Percentiles rank a stretch among this genome's conserved stretches.
These are phyloP conservation scores for Fusarium denticulatum DNA, from an alignment of 2,329 filamentous ascomycete genomes.

Conservation along the genomic window DNA sequence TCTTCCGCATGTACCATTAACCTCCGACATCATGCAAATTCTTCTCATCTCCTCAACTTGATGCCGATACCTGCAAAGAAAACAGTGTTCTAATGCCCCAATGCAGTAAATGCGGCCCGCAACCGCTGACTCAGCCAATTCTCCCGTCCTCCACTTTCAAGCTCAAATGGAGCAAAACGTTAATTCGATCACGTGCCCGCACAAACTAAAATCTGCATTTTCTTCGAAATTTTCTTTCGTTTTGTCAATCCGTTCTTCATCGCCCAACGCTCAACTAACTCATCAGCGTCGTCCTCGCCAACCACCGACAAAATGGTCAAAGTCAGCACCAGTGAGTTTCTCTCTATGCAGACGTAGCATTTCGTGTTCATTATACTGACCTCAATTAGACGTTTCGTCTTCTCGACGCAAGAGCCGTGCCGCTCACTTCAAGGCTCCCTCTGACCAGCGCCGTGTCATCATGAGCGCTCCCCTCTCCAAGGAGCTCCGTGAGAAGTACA, in stretches of 20 bases:
- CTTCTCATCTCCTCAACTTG: background rate
- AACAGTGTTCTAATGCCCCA: background rate
- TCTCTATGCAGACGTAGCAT: background rate
- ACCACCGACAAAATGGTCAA: slow-evolving; percentile 72
- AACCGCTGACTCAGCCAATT: background rate
- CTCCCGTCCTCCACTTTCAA: background rate
- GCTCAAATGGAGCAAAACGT: background rate
- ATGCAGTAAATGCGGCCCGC: slow-evolving; percentile 14
- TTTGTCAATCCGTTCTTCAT: slow-evolving; percentile 36
- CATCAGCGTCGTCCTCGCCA: slow-evolving; percentile 41
- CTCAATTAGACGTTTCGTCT: slow-evolving; percentile 67
- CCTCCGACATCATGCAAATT: background rate
- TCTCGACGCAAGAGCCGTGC: slow-evolving; percentile 99
- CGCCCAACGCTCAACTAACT: slow-evolving; percentile 48
- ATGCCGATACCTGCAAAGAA: background rate
- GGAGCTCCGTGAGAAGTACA: slow-evolving; percentile 99
- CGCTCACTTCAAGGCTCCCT: slow-evolving; percentile 96
- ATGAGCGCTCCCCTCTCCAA: slow-evolving; percentile 97
- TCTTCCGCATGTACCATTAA: background rate
- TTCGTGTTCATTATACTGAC: background rate
- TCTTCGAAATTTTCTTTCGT: slow-evolving; percentile 7
- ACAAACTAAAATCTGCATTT: slow-evolving; percentile 44
- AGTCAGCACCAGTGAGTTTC: slow-evolving; percentile 67
- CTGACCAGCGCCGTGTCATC: slow-evolving; percentile 92
- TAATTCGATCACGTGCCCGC: slow-evolving; percentile 46